phyloP scores from a whole-genome alignment of 176 grass and related monocot species.

The Zizania latifolia region DNA sequence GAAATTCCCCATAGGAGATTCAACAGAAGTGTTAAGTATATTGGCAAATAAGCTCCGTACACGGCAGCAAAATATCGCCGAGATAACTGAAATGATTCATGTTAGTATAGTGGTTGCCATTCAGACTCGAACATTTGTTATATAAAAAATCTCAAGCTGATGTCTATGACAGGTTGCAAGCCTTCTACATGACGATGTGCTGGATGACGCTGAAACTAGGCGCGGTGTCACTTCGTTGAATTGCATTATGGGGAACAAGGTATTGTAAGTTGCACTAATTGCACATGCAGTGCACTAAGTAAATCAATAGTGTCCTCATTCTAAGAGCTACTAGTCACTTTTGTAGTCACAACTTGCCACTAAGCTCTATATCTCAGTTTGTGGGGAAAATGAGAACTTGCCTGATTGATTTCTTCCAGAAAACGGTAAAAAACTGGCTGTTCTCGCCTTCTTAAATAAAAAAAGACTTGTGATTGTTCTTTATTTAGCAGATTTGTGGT shows the following conservation, averaged over 20 bases:
- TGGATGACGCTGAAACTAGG: conserved; percentile 96
- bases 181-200: conserved; percentile 94
- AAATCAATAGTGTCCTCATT: too few relatives aligned
- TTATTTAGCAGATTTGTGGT: too few relatives aligned
- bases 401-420: too few relatives aligned
- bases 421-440: too few relatives aligned
- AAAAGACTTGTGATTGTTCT: too few relatives aligned
- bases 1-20: conserved; percentile 60
- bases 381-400: too few relatives aligned
- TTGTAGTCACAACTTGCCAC: background rate
- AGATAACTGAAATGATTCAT: conserved; percentile 99
- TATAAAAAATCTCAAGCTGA: conserved; percentile 1
- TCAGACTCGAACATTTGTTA: conserved; percentile 11
- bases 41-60: conserved; percentile 59
- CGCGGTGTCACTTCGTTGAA: conserved; percentile 88
- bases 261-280: conserved; percentile 17
- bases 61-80: conserved; percentile 72
- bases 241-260: conserved; percentile 97
- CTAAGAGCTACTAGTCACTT: background rate
- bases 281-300: background rate
- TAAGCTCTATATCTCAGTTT: too few relatives aligned
- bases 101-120: conserved; percentile 34
- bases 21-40: conserved; percentile 43
- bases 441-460: too few relatives aligned
- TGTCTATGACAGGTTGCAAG: conserved; percentile 68